Conservation (phyloP, 1,284 basidiomycete genomes). For the Ganoderma resinaceum region DNA sequence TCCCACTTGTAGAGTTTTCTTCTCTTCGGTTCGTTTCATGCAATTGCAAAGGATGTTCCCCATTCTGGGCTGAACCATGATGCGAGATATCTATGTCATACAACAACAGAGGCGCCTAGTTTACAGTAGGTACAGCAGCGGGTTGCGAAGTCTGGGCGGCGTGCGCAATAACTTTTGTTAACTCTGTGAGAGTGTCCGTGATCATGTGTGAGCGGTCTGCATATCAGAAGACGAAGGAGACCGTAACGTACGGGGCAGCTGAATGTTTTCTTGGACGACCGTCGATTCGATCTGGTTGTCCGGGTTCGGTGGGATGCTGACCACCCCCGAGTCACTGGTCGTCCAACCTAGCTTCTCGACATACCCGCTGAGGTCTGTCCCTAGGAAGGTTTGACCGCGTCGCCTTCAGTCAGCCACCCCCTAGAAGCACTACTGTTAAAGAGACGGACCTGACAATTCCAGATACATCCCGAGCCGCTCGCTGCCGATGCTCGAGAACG, state of each 20-base stretch:
- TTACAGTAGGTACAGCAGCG: slow-evolving; percentile 27
- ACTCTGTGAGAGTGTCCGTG: slow-evolving; percentile 64
- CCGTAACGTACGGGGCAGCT: slow-evolving; percentile 79
- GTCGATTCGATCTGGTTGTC: slow-evolving; percentile 96
- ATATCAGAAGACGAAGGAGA: neutral
- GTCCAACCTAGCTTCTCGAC: slow-evolving; percentile 80
- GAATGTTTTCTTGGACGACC: slow-evolving; percentile 91
- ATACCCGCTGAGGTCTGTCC: slow-evolving; percentile 68
- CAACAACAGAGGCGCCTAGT: slow-evolving; percentile 23
- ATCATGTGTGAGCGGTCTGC: neutral
- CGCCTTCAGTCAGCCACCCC: slow-evolving; percentile 16
- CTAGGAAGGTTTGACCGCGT: slow-evolving; percentile 43
- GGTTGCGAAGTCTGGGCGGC: slow-evolving; percentile 50
- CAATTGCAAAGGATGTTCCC: neutral
- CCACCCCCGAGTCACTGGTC: slow-evolving; percentile 66
- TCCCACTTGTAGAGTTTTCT: neutral
- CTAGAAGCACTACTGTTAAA: slow-evolving; percentile 11
- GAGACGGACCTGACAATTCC: slow-evolving; percentile 64
- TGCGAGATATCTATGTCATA: slow-evolving; percentile 14
- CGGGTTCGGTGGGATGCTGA: slow-evolving; percentile 85
- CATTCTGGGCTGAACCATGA: neutral
- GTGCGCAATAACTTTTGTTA: slow-evolving; percentile 85
- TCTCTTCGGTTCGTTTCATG: neutral
- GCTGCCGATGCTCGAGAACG: slow-evolving; percentile 79
- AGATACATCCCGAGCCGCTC: slow-evolving; percentile 78